Evolutionary conservation across 768 basidiomycete genomes (phyloP).

Genomic region (Auricularia auricula-judae): DNA sequence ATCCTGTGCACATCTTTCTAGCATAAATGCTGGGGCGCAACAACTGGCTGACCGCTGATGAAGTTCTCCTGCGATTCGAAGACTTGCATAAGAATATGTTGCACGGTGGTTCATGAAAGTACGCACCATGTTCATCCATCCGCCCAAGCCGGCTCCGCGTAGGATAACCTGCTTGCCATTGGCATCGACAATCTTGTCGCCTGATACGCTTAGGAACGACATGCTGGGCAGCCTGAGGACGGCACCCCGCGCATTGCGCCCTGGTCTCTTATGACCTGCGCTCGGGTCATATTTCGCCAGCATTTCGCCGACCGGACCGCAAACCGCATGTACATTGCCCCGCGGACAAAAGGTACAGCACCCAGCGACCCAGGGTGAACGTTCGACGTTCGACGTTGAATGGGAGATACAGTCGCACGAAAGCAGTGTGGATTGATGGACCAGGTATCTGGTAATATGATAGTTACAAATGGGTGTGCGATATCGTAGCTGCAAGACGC

Average conservation of each 20-base stretch:
- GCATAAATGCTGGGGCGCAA: neutral
- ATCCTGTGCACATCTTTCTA: slow-evolving; percentile 29
- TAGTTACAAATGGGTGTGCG: no score
- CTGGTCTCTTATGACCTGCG: neutral
- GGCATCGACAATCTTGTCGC: slow-evolving; percentile 49
- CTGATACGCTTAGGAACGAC: slow-evolving; percentile 25
- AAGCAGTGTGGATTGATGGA: no score
- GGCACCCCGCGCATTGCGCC: neutral
- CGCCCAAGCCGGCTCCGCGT: slow-evolving; percentile 67
- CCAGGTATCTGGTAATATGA: no score
- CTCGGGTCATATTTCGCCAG: neutral
- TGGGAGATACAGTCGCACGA: no score
- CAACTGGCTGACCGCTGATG: slow-evolving; percentile 36
- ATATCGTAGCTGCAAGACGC: no score
- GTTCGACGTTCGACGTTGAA: no score
- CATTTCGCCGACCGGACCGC: neutral
- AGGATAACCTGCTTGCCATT: slow-evolving; percentile 47
- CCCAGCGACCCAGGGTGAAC: no score
- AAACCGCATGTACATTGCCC: no score
- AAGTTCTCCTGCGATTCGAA: slow-evolving; percentile 47
- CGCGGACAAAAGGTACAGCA: no score
- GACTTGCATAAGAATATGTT: neutral
- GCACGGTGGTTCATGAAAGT: no score
- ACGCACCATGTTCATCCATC: slow-evolving; percentile 74
- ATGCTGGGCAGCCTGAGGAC: neutral